These are phyloP conservation scores for Phyllosticta citribraziliensis DNA, from an alignment of 2,329 filamentous ascomycete species.

Conservation along the genomic window DNA sequence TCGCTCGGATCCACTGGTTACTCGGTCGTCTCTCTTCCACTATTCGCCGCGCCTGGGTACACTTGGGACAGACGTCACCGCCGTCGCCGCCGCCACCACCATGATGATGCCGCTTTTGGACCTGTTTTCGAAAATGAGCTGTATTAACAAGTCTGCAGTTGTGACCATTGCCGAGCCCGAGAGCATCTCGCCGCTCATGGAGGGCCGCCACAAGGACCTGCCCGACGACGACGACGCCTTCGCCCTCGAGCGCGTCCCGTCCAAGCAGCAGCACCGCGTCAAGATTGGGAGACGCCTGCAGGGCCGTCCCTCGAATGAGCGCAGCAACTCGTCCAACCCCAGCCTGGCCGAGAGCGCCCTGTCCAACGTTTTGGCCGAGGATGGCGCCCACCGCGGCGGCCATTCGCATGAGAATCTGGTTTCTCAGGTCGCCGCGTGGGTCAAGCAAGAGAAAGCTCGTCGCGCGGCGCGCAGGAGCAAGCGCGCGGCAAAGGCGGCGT, in stretches of 20 bases:
- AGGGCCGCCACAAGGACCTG: conserved; percentile 35
- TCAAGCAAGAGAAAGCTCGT: conserved; percentile 67
- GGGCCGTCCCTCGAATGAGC: conserved; percentile 31
- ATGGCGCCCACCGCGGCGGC: conserved; percentile 1
- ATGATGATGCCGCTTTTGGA: neutral
- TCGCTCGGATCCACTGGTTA: neutral
- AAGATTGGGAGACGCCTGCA: conserved; percentile 34
- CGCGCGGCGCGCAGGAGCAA: conserved; percentile 46
- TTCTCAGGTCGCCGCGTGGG: conserved; percentile 47
- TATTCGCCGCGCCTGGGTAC: neutral
- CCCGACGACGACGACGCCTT: conserved; percentile 35
- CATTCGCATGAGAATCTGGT: conserved; percentile 7
- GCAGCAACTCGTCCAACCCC: conserved; percentile 12
- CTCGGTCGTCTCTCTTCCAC: neutral
- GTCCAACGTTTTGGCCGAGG: conserved; percentile 1
- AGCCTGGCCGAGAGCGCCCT: conserved; percentile 2
- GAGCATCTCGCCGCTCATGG: conserved; percentile 37
- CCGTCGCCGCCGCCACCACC: neutral
- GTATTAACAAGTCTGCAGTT: conserved; percentile 21
- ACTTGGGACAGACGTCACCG: neutral
- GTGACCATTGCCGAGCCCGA: conserved; percentile 38
- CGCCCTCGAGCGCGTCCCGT: conserved; percentile 28
- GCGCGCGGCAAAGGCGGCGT: conserved; percentile 26
- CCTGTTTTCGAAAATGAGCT: neutral
- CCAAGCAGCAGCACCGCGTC: conserved; percentile 26